These are phyloP conservation scores for Auricularia heimuer DNA, from an alignment of 768 basidiomycete genomes.

Conservation along the genomic window DNA sequence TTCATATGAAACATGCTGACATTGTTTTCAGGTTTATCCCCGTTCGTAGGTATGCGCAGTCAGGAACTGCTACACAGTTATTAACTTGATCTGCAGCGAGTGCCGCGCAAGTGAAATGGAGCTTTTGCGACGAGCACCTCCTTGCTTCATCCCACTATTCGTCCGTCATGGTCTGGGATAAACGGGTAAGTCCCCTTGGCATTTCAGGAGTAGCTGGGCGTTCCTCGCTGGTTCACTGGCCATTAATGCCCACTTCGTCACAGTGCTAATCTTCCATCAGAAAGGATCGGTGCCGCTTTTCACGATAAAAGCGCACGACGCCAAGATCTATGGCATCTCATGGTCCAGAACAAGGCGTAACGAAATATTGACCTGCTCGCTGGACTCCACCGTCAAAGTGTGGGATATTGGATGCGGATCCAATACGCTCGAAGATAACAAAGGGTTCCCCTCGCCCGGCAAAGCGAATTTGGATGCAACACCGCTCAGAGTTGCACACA, in stretches of 20 bases:
- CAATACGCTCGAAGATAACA: not conserved
- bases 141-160: slow-evolving; percentile 85
- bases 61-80: not conserved
- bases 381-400: slow-evolving; percentile 88
- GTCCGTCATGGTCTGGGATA: slow-evolving; percentile 89
- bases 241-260: too few species aligned
- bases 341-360: slow-evolving; percentile 73
- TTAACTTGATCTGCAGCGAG: slow-evolving; percentile 36
- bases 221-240: too few species aligned
- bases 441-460: not conserved
- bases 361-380: slow-evolving; percentile 86
- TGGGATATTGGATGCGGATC: slow-evolving; percentile 41
- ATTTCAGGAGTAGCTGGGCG: too few species aligned
- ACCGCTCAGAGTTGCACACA: slow-evolving; percentile 49
- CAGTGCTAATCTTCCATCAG: slow-evolving; percentile 25
- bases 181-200: slow-evolving; percentile 47
- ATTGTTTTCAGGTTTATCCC: slow-evolving; percentile 36
- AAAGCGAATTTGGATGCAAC: slow-evolving; percentile 17
- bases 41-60: slow-evolving; percentile 39
- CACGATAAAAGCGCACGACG: slow-evolving; percentile 68
- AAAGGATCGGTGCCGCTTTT: slow-evolving; percentile 81
- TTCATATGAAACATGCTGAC: not conserved
- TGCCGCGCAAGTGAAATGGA: slow-evolving; percentile 98
- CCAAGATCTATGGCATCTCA: slow-evolving; percentile 96
- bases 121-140: slow-evolving; percentile 73